phyloP scores from a whole-genome alignment of 192 early-diverging fungal species.

The Gamsiella multidivaricata region DNA sequence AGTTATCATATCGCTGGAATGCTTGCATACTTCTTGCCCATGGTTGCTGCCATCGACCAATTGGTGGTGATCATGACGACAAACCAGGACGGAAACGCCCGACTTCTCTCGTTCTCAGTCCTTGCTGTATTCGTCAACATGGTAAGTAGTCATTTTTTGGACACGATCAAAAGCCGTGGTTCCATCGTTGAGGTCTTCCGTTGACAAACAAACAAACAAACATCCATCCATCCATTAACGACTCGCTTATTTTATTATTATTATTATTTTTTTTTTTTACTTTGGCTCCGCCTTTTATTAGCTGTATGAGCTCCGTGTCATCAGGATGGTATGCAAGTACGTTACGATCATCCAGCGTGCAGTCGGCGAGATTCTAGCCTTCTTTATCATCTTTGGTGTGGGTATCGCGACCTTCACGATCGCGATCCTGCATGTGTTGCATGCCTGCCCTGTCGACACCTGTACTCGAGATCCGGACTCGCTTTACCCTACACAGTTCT shows the following conservation, averaged over 20 bases:
- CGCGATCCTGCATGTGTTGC: constrained; percentile 18
- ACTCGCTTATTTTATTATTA: too few species aligned
- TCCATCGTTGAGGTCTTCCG: not conserved
- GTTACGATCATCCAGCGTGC: constrained; percentile 20
- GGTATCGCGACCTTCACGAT: constrained; percentile 17
- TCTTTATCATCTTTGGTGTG: constrained; percentile 38
- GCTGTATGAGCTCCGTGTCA: constrained; percentile 28
- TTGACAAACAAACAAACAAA: too few species aligned
- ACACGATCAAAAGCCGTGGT: not conserved
- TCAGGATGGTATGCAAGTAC: constrained; percentile 16
- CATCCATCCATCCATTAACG: too few species aligned
- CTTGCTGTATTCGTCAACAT: constrained; percentile 22
- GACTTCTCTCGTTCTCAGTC: constrained; percentile 15
- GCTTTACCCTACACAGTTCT: constrained; percentile 8
- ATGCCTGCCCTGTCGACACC: not conserved
- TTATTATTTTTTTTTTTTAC: too few species aligned
- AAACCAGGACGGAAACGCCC: not conserved
- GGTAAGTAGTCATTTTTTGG: not conserved
- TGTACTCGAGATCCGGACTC: not conserved
- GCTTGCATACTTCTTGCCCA: constrained; percentile 7
- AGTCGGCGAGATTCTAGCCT: constrained; percentile 12
- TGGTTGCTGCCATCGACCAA: constrained; percentile 12
- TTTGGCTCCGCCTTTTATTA: too few species aligned
- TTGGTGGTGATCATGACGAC: not conserved
- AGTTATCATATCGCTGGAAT: constrained; percentile 11